Evolutionary conservation across 1,139 yeast genomes (phyloP), one percentile per base, ranked within the genome.

Genomic region (Trichomonascaceae sp.): DNA sequence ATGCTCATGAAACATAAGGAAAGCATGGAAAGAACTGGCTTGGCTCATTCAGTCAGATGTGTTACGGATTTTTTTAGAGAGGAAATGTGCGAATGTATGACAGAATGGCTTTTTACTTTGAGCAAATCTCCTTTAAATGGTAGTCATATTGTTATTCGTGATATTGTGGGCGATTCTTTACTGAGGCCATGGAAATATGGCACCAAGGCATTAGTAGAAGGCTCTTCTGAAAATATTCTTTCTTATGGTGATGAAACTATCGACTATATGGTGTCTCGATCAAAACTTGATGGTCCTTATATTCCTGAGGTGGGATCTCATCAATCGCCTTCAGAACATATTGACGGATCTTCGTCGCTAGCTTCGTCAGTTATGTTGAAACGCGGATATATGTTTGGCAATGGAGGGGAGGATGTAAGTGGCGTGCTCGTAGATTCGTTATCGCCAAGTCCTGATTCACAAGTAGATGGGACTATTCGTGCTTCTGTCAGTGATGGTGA

Each of bases 21-120:
- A 13, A 70, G 77, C 2, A 69, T 88, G 47, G 74, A 74, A 15
- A 72, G 80, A 1, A 84, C 87, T 0, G 89, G 90, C 0, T 72
- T 89, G 43, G 78, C 85, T 0, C 78, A 86, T 1, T 80, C 88
- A 49, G 83, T 89, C 13, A 71, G 90, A 57, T 79, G 84, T 53
- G 75, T 81, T 15, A 73, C 91, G 57, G 96, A 88, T 63, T 72
- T 80, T 8, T 85, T 87, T 64, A 74, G 95, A 53, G 96, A 89
- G 66, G 93, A 87, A 55, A 83, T 87, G 89, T 84, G 87, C 60
- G 84, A 81, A 53, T 89, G 84, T 57, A 81, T 88, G 20, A 66
- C 87, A 9, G 64, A 68, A 19, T 87, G 95, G 91, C 66, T 88
- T 2, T 70, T 73, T 41, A 86, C 82, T 47, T 68, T 89, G 47